A percentile compares a stretch with the other conserved stretches of the same genome.
phyloP scores from a whole-genome alignment of 441 rosid genomes.

The Raphanus hybrid region DNA sequence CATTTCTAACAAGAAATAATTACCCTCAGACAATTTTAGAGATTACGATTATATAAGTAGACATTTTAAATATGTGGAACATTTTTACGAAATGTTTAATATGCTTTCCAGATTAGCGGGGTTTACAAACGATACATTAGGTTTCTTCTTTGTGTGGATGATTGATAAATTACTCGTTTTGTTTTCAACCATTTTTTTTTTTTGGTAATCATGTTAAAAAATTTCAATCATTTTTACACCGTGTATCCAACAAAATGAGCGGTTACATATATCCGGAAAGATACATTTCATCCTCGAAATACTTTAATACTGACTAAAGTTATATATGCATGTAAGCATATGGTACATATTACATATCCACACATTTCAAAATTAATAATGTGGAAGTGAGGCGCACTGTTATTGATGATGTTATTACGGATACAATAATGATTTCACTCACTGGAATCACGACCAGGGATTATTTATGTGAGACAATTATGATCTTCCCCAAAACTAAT shows the following conservation, averaged over 20 bases:
- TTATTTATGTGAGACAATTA: conserved; percentile 62
- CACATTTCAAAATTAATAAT: conserved; percentile 49
- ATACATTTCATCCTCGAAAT: no score
- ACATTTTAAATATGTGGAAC: no score
- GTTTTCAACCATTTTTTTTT: no score
- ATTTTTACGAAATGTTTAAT: no score
- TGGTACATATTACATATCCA: background rate
- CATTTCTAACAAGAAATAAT: no score
- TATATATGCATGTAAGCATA: no score
- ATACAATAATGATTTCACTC: conserved; percentile 30
- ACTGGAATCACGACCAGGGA: conserved; percentile 46
- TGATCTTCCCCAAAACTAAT: conserved; percentile 49
- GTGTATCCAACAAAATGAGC: background rate
- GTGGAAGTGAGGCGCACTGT: conserved; percentile 52
- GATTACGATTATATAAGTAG: no score
- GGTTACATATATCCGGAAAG: no score
- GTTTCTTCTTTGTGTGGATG: background rate
- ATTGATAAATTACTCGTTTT: background rate
- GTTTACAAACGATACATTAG: background rate
- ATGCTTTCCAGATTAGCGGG: background rate
- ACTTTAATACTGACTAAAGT: background rate
- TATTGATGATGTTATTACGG: conserved; percentile 44
- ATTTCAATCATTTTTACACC: background rate
- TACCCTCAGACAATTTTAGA: no score
- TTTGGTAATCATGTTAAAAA: no score